Evolutionary conservation across 345 rosid genomes (phyloP).

Genomic region (Geranium rotundifolium): DNA sequence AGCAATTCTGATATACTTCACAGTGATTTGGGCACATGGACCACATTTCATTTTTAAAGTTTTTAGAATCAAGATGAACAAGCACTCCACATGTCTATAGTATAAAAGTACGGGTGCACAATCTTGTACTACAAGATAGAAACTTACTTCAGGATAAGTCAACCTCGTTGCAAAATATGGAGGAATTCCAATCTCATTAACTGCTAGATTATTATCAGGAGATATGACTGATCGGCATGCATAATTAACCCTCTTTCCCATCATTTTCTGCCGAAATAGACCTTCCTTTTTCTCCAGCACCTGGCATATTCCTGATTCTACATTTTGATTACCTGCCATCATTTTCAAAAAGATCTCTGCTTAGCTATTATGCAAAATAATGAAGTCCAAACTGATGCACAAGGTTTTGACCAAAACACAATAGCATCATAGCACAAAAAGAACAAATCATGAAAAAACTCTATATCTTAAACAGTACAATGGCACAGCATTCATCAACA

Average conservation of each 20-base stretch:
- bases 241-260: slow-evolving; percentile 98
- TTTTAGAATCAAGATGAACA: background rate
- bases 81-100: background rate
- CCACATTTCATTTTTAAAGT: too few relatives aligned
- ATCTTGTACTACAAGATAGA: background rate
- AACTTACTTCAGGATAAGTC: slow-evolving; percentile 86
- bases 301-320: slow-evolving; percentile 65
- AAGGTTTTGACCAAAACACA: background rate
- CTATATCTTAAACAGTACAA: background rate
- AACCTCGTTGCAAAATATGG: slow-evolving; percentile 76
- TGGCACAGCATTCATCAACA: background rate
- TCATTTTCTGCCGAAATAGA: slow-evolving; percentile 90
- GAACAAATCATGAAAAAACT: background rate
- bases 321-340: slow-evolving; percentile 43
- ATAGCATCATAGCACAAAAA: background rate
- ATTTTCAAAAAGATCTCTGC: background rate
- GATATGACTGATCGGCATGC: slow-evolving; percentile 98
- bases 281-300: slow-evolving; percentile 97
- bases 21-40: too few relatives aligned
- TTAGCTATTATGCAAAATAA: slow-evolving; percentile 8
- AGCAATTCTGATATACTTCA: too few relatives aligned
- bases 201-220: slow-evolving; percentile 96
- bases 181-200: slow-evolving; percentile 96
- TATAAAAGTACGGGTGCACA: background rate
- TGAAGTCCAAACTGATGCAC: background rate